These are phyloP conservation scores for Clohesyomyces aquaticus DNA, from an alignment of 495 filamentous ascomycete species.

Conservation along the genomic window DNA sequence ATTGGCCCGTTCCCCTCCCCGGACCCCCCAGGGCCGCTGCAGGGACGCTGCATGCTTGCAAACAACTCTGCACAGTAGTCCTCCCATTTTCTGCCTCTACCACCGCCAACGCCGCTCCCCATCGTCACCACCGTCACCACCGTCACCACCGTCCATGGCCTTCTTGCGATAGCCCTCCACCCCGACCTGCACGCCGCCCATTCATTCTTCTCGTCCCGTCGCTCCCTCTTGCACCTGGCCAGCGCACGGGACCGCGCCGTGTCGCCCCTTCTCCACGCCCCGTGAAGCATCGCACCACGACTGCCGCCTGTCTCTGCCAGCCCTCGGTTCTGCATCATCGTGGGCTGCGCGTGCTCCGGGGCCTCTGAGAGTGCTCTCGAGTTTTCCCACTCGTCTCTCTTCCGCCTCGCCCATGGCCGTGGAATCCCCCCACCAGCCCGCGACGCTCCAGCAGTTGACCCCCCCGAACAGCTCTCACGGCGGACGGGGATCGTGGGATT, in stretches of 20 bases:
- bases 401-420: slow-evolving; percentile 30
- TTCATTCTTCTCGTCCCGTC: background rate
- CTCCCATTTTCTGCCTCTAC: background rate
- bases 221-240: background rate
- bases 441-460: slow-evolving; percentile 46
- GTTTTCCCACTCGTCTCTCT: too few species aligned
- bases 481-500: slow-evolving; percentile 57
- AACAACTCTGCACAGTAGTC: slow-evolving; percentile 1
- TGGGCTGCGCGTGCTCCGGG: background rate
- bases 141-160: slow-evolving; percentile 10
- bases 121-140: background rate
- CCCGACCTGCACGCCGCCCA: background rate
- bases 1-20: slow-evolving; percentile 2
- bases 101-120: slow-evolving; percentile 1
- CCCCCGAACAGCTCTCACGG: slow-evolving; percentile 58
- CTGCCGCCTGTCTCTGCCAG: background rate
- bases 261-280: slow-evolving; percentile 4
- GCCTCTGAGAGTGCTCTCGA: background rate
- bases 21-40: background rate
- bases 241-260: slow-evolving; percentile 1
- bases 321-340: background rate
- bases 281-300: slow-evolving; percentile 5
- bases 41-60: slow-evolving; percentile 2
- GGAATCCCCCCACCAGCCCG: slow-evolving; percentile 33
- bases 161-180: slow-evolving; percentile 1